Evolutionary conservation across 768 basidiomycete species (phyloP).

Genomic region (Podaxis rugospora): DNA sequence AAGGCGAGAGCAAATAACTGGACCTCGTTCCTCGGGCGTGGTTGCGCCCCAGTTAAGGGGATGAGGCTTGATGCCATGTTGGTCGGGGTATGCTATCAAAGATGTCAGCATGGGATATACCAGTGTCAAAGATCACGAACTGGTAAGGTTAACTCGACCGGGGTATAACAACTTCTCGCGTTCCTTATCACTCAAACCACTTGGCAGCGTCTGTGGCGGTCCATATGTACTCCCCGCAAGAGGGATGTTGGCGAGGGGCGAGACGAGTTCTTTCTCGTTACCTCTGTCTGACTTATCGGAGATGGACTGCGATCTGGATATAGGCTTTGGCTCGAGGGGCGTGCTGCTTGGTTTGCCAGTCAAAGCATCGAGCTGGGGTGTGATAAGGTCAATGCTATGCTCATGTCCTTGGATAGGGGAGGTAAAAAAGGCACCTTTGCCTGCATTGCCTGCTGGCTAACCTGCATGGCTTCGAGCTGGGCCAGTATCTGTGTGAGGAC

Average conservation of each 20-base stretch:
- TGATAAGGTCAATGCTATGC: background rate
- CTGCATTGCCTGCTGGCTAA: constrained; percentile 73
- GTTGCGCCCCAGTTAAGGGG: constrained; percentile 79
- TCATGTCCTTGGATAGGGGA: background rate
- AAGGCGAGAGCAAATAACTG: constrained; percentile 85
- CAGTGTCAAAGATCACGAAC: constrained; percentile 38
- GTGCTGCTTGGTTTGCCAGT: constrained; percentile 19
- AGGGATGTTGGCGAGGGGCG: constrained; percentile 11
- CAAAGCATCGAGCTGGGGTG: constrained; percentile 49
- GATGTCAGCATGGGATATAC: background rate
- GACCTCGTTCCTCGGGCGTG: constrained; percentile 65
- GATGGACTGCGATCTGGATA: constrained; percentile 20
- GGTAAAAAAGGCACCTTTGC: constrained; percentile 52
- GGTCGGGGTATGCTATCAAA: constrained; percentile 79
- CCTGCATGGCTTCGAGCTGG: constrained; percentile 66
- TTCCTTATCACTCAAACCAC: constrained; percentile 46
- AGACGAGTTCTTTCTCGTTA: background rate
- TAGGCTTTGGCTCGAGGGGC: constrained; percentile 28
- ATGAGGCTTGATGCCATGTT: constrained; percentile 81
- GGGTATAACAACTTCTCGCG: constrained; percentile 78
- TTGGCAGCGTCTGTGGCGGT: constrained; percentile 9
- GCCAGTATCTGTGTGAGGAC: constrained; percentile 68
- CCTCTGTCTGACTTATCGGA: constrained; percentile 14
- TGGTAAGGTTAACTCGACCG: constrained; percentile 77
- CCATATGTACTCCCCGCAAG: constrained; percentile 15